Evolutionary conservation across 75 land plant species (phyloP), one percentile per base, ranked within the genome.

Genomic region (Cupressus sempervirens): DNA sequence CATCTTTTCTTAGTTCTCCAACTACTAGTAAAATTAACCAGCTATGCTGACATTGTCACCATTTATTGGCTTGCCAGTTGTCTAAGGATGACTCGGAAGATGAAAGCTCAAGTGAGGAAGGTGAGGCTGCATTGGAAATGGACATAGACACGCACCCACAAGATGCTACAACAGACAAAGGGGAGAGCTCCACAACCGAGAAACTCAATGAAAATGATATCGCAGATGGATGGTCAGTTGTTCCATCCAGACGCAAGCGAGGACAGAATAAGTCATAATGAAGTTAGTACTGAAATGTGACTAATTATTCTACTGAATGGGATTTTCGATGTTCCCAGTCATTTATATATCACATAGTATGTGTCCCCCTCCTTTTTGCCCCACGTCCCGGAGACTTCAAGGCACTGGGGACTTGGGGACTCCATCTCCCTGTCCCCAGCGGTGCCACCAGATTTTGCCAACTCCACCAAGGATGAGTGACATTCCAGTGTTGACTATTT

Each of bases 151-250:
- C 50, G 9, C 30, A 43, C 0, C 81, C 10, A 20, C 50, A 79
- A n/a, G 30, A 46, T 43, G 30, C n/a, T 43, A 43, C n/a, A 45
- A 26, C 12, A 79, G 81, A 79, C 29, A 79, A 23, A 23, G 30
- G 43, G 46, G 48, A 79, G 46, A 79, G 30, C 50, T 79, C 81
- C 48, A 79, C 30, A 29, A 43, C 43, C 26, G 30, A 45, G 13
- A 79, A 45, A 0, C 50, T 43, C 50, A 26, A 10, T 43, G 50
- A 79, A 79, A 40, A 79, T 26, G 81, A 79, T 3, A 40, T 41
- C 2, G 50, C 50, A 79, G 81, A 79, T 79, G 81, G 81, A 79
- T 79, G 81, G 81, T 79, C 81, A 20, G 81, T 79, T 23, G 81
- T 79, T 79, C n/a, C 45, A 79, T 79, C 50, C 10, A 79, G 81